Percentiles rank a stretch among this genome's conserved stretches.
Conservation (phyloP, 805 yeast species). For the Wickerhamomyces xylosicus region DNA sequence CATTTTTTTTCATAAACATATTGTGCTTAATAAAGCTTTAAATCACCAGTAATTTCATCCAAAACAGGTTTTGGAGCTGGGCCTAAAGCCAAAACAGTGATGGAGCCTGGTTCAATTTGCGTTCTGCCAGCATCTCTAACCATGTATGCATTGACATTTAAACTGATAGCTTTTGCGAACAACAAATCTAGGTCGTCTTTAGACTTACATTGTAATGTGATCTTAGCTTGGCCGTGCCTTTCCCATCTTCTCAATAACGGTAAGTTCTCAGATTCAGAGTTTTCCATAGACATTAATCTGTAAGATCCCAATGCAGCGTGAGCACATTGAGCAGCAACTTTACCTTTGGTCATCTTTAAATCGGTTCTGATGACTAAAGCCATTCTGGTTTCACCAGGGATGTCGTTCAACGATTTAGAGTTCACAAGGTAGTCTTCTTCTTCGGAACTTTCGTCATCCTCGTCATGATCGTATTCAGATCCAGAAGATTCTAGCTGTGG, state of each 20-base stretch:
- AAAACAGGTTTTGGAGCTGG: slow-evolving; percentile 84
- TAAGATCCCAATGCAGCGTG: slow-evolving; percentile 95
- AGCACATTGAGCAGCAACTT: slow-evolving; percentile 94
- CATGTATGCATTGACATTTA: slow-evolving; percentile 68
- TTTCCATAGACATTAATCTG: slow-evolving; percentile 47
- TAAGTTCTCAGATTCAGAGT: slow-evolving; percentile 46
- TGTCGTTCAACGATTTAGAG: slow-evolving; percentile 47
- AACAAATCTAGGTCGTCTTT: slow-evolving; percentile 63
- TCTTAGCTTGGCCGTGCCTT: slow-evolving; percentile 83
- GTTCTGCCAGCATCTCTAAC: slow-evolving; percentile 97
- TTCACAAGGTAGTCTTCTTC: slow-evolving; percentile 51
- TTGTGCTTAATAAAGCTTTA: slow-evolving; percentile 51
- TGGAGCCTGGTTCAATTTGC: slow-evolving; percentile 91
- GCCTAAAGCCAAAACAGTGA: slow-evolving; percentile 93
- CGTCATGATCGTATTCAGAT: slow-evolving; percentile 20
- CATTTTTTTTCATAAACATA: too few species aligned
- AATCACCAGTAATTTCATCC: slow-evolving; percentile 72
- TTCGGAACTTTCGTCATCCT: slow-evolving; percentile 30
- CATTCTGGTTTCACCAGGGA: slow-evolving; percentile 80
- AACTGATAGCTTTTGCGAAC: slow-evolving; percentile 69
- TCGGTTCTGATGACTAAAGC: slow-evolving; percentile 83
- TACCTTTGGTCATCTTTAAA: slow-evolving; percentile 87
- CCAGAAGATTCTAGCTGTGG: slow-evolving; percentile 19
- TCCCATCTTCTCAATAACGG: slow-evolving; percentile 68
- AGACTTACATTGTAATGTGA: slow-evolving; percentile 66